Base-by-base conservation (phyloP, 305 asterid species). In the Solanum hybrid region DNA sequence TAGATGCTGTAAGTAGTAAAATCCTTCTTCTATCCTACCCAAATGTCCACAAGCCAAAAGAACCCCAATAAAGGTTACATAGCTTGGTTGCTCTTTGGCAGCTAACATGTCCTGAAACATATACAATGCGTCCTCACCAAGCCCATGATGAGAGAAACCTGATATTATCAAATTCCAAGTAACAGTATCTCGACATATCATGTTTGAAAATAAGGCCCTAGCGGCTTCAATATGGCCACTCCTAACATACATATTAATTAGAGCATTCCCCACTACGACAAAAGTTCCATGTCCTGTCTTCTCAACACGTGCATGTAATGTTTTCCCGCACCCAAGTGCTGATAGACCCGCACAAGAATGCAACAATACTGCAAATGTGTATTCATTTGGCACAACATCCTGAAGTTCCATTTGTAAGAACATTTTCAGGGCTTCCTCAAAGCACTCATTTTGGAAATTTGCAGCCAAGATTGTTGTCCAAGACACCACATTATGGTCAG, bases 131-230 rank as follows among this genome's bases (percentile, higher is more conserved):
- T 95, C 94, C 70, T 89, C 78, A 13, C 98, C 98, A 29, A 94
- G 95, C 81, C 99, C 98, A 79, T 96, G 96, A 90, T 91, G 95
- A 1, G 98, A 90, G 89, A 91, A 96, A 90, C 97, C 94, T 78
- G 93, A 92, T 89, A 96, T 94, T 93, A 95, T 93, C 73, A 94
- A 92, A 89, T 96, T 97, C 98, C 98, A 97, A 34, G 98, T 93
- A 75, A 94, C 76, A 72, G 91, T 90, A 90, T 97, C 96, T 12
- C 95, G 94, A 57, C 80, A 70, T 1, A 45, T 82, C 94, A 94
- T 93, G 32, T 78, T 73, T 26, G 24, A 81, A 92, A 96, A 96
- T 79, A 96, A 82, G 20, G 6, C 79, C n/a, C 45, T 88, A 65
- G 97, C 95, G 76, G 94, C 94, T 79, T 94, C 95, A 12, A 97